Conservation (phyloP, 371 early-diverging fungal genomes). For the Rhizopus sp. region DNA sequence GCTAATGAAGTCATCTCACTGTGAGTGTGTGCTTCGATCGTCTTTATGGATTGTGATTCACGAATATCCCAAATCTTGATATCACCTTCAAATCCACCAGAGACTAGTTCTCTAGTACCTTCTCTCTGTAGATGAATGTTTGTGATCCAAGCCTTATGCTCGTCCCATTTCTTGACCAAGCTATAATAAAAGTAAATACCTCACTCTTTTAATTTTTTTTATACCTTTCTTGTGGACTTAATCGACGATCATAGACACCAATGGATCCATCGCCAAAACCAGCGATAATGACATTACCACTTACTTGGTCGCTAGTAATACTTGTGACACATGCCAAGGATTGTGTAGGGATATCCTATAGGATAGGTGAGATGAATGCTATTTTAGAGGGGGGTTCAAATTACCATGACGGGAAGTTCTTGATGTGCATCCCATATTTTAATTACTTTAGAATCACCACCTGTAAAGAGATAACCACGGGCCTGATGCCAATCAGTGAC, state of each 20-base stretch:
- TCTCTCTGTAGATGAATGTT: conserved; percentile 67
- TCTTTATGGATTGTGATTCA: conserved; percentile 46
- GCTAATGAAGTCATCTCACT: conserved; percentile 67
- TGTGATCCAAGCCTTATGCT: conserved; percentile 68
- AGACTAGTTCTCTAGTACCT: conserved; percentile 60
- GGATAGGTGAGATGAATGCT: background rate
- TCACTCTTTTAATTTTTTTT: conserved; percentile 3
- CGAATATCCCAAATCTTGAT: conserved; percentile 89
- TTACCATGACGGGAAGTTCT: conserved; percentile 72
- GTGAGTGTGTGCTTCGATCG: conserved; percentile 52
- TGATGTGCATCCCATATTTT: conserved; percentile 86
- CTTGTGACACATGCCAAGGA: conserved; percentile 67
- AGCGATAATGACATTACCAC: conserved; percentile 72
- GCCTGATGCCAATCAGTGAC: conserved; percentile 83
- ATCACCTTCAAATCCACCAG: conserved; percentile 67
- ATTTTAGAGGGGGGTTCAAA: conserved; percentile 7
- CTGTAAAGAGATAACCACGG: conserved; percentile 67
- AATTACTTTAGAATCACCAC: conserved; percentile 74
- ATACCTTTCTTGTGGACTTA: conserved; percentile 55
- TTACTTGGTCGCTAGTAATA: conserved; percentile 68
- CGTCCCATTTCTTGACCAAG: conserved; percentile 63
- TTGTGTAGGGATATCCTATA: conserved; percentile 73
- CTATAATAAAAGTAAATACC: conserved; percentile 19
- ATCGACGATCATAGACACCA: conserved; percentile 77
- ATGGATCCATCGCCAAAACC: conserved; percentile 85